A percentile compares a stretch with the other conserved stretches of the same genome.
Conservation (phyloP, 208 protist species). For the Leishmania tarentolae region DNA sequence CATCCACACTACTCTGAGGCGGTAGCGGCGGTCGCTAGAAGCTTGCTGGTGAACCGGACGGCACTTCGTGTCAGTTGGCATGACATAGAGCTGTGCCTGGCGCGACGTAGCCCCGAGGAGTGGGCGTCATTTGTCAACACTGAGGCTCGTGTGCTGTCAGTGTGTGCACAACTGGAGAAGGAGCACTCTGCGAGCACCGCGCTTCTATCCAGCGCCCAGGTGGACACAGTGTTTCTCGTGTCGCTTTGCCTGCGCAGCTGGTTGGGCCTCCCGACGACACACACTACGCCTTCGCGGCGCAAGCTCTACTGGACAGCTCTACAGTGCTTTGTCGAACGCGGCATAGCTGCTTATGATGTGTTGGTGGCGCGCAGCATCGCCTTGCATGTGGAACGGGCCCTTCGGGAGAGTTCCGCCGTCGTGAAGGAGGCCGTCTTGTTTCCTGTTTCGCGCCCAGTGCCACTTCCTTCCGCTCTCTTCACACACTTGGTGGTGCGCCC, state of each 20-base stretch:
- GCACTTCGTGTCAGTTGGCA: conserved; percentile 9
- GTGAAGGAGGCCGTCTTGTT: conserved; percentile 21
- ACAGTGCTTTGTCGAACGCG: conserved; percentile 27
- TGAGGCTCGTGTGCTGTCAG: conserved; percentile 18
- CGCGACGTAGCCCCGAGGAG: conserved; percentile 20
- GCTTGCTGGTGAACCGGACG: conserved; percentile 12
- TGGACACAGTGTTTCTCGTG: conserved; percentile 52
- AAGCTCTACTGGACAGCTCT: conserved; percentile 31
- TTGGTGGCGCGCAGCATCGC: conserved; percentile 31
- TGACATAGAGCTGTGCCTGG: conserved; percentile 19
- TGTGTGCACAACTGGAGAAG: conserved; percentile 15
- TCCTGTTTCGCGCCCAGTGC: conserved; percentile 18
- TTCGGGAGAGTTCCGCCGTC: conserved; percentile 13
- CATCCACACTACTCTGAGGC: neutral
- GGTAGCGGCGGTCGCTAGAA: neutral
- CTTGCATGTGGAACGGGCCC: conserved; percentile 24
- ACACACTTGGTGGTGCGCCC: conserved; percentile 31
- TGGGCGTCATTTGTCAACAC: conserved; percentile 24
- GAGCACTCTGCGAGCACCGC: neutral
- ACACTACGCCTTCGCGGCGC: conserved; percentile 26
- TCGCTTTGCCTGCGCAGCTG: conserved; percentile 53
- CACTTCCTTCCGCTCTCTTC: conserved; percentile 39
- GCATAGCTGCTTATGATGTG: conserved; percentile 28
- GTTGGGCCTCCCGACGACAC: conserved; percentile 30
- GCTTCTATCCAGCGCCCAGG: conserved; percentile 30